These are phyloP conservation scores for Schizonepeta tenuifolia DNA, from an alignment of 257 asterid species.

Conservation along the genomic window DNA sequence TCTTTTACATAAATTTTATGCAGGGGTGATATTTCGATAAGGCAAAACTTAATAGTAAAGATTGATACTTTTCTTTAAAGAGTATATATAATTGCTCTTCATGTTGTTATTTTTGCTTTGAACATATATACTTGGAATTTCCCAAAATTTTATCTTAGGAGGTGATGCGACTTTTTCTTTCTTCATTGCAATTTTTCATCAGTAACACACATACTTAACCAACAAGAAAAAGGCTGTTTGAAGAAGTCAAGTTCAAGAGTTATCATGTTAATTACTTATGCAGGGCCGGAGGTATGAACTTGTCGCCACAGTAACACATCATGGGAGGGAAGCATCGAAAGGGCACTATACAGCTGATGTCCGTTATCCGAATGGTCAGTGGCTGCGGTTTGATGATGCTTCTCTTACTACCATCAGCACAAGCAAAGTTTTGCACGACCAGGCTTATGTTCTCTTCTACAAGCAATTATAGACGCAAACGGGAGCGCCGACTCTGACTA, in stretches of 20 bases:
- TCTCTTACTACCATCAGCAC: constrained; percentile 57
- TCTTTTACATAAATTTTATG: background rate
- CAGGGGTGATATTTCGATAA: background rate
- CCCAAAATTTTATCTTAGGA: background rate
- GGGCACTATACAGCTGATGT: constrained; percentile 94
- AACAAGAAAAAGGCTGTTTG: background rate
- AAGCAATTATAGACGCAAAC: constrained; percentile 52
- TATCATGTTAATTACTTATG: constrained; percentile 1
- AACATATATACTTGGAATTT: background rate
- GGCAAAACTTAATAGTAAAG: background rate
- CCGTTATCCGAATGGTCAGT: constrained; percentile 56
- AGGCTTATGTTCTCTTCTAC: constrained; percentile 88
- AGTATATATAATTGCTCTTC: background rate
- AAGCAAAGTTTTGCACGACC: constrained; percentile 72
- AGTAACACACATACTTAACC: background rate
- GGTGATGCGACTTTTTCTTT: background rate
- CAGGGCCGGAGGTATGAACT: constrained; percentile 88
- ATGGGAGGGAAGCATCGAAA: constrained; percentile 88
- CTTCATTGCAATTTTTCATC: background rate
- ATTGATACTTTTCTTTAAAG: background rate
- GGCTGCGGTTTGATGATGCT: constrained; percentile 90
- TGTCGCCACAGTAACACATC: constrained; percentile 86
- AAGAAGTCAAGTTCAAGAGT: background rate
- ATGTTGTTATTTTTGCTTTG: background rate
- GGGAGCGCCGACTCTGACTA: background rate